These are phyloP conservation scores for Ganoderma lucidum DNA, from an alignment of 1,284 basidiomycete genomes.

Conservation along the genomic window DNA sequence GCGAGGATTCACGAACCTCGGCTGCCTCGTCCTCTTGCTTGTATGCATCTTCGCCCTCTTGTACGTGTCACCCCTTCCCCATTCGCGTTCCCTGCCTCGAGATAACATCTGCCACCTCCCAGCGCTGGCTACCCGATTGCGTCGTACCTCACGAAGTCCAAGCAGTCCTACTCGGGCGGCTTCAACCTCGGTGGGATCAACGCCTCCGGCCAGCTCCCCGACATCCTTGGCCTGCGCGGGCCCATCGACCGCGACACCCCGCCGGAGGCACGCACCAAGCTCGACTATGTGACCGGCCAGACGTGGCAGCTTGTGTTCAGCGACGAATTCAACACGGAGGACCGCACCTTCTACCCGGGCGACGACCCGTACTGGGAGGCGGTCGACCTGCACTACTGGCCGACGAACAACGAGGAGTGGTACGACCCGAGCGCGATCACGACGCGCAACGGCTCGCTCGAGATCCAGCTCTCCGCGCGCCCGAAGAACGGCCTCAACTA, in stretches of 20 bases:
- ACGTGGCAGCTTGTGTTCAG: slow-evolving; percentile 76
- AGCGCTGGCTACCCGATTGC: slow-evolving; percentile 9
- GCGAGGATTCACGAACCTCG: slow-evolving; percentile 79
- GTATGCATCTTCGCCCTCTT: slow-evolving; percentile 76
- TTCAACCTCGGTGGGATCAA: slow-evolving; percentile 87
- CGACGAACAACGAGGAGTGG: slow-evolving; percentile 11
- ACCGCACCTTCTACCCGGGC: slow-evolving; percentile 9
- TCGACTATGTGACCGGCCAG: slow-evolving; percentile 58
- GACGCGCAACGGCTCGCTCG: slow-evolving; percentile 67
- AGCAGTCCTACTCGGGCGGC: slow-evolving; percentile 62
- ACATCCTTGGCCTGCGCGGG: slow-evolving; percentile 67
- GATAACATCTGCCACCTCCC: neutral
- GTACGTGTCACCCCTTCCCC: slow-evolving; percentile 48
- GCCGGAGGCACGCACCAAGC: slow-evolving; percentile 60
- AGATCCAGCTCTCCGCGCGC: slow-evolving; percentile 78
- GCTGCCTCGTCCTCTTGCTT: slow-evolving; percentile 75
- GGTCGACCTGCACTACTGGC: slow-evolving; percentile 13
- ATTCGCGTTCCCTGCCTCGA: neutral
- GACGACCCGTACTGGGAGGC: slow-evolving; percentile 16
- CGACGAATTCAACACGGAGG: slow-evolving; percentile 11
- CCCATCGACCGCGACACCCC: slow-evolving; percentile 85
- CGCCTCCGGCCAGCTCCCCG: slow-evolving; percentile 74
- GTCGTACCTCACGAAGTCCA: neutral
- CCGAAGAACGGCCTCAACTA: slow-evolving; percentile 79
- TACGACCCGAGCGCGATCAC: slow-evolving; percentile 10